Conservation (phyloP, 257 asterid genomes). For the Solanum habrochaites region DNA sequence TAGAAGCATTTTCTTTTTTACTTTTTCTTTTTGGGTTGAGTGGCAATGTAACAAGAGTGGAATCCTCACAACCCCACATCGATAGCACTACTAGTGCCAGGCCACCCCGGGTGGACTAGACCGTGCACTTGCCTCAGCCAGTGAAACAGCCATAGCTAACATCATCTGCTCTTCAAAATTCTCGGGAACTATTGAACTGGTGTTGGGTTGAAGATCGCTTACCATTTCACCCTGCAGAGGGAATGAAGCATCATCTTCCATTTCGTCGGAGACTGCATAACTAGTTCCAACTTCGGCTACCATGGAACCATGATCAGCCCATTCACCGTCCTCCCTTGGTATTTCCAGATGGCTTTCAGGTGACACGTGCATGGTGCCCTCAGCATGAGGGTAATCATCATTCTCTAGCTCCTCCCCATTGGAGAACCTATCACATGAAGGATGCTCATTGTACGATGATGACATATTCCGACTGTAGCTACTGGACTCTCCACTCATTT, state of each 20-base stretch:
- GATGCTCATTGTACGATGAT: slow-evolving; percentile 19
- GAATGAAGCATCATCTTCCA: slow-evolving; percentile 16
- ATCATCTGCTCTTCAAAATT: slow-evolving; percentile 85
- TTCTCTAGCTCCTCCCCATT: slow-evolving; percentile 35
- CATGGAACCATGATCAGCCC: slow-evolving; percentile 29
- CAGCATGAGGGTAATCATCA: slow-evolving; percentile 31
- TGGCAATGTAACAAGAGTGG: neutral
- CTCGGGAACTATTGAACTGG: slow-evolving; percentile 56
- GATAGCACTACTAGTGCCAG: slow-evolving; percentile 34
- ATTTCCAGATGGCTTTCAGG: slow-evolving; percentile 35
- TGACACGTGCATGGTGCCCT: slow-evolving; percentile 17
- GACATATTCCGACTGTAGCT: slow-evolving; percentile 27
- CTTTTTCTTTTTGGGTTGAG: neutral
- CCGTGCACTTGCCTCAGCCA: slow-evolving; percentile 77
- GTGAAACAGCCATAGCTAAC: slow-evolving; percentile 82
- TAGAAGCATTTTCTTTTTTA: neutral
- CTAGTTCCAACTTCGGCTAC: slow-evolving; percentile 52
- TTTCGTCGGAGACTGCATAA: slow-evolving; percentile 52
- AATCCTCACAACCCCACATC: slow-evolving; percentile 1
- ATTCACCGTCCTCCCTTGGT: slow-evolving; percentile 17
- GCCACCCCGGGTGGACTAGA: slow-evolving; percentile 53
- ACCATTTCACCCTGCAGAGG: slow-evolving; percentile 34
- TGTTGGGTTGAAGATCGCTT: slow-evolving; percentile 20
- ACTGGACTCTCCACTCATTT: slow-evolving; percentile 38
- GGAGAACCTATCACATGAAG: slow-evolving; percentile 26